Evolutionary conservation across 805 yeast genomes (phyloP).

Genomic region (Huiozyma naganishii): DNA sequence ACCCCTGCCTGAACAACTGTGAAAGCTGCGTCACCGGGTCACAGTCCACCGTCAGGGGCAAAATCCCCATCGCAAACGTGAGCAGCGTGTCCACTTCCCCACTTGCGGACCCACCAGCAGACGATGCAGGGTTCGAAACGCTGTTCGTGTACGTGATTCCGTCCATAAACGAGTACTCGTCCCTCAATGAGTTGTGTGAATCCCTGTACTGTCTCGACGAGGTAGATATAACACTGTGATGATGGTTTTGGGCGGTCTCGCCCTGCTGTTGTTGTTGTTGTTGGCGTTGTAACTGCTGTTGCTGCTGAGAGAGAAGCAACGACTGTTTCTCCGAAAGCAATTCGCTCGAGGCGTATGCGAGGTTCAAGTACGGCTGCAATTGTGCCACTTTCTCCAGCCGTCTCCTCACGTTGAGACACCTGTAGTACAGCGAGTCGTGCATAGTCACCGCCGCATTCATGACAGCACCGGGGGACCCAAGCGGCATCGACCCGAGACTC

Average conservation of each 20-base stretch:
- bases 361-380: conserved; percentile 53
- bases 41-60: conserved; percentile 61
- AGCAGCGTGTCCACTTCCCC: conserved; percentile 28
- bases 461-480: conserved; percentile 21
- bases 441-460: conserved; percentile 57
- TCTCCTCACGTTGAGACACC: conserved; percentile 46
- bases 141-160: conserved; percentile 19
- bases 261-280: conserved; percentile 1
- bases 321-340: conserved; percentile 67
- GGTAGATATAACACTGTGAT: conserved; percentile 26
- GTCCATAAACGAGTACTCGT: conserved; percentile 15
- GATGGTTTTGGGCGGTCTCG: conserved; percentile 9
- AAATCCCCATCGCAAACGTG: conserved; percentile 67
- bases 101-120: conserved; percentile 2
- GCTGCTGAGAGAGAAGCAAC: conserved; percentile 32
- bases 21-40: conserved; percentile 92
- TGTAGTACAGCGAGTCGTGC: conserved; percentile 58
- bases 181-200: conserved; percentile 24
- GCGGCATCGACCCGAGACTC: background rate
- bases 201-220: background rate
- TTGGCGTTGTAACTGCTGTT: conserved; percentile 17
- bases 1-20: conserved; percentile 83
- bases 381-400: conserved; percentile 52
- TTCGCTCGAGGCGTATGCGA: conserved; percentile 59
- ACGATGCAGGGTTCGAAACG: conserved; percentile 11